Percentiles rank a stretch among this genome's conserved stretches.
Evolutionary conservation across 495 filamentous ascomycete species (phyloP).

Genomic region (Ascodesmis nigricans): DNA sequence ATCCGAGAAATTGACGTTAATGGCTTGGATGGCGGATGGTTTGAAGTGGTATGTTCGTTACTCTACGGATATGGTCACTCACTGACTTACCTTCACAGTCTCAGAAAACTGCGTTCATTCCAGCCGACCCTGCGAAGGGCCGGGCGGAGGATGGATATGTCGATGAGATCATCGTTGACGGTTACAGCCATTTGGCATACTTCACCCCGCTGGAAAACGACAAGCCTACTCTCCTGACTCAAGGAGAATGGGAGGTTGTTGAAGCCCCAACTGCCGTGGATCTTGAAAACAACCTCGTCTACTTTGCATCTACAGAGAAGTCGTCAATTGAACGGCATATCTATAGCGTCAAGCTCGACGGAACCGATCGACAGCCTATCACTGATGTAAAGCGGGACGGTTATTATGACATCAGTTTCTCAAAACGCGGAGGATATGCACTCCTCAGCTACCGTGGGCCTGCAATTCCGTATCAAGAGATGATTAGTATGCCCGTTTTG

Average conservation of each 20-base stretch:
- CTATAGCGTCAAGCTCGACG: constrained; percentile 73
- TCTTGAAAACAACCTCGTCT: constrained; percentile 59
- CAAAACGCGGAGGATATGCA: constrained; percentile 54
- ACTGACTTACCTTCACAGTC: constrained; percentile 24
- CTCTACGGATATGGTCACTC: too few relatives aligned
- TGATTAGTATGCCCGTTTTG: constrained; percentile 61
- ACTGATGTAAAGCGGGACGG: constrained; percentile 58
- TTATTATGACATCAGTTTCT: constrained; percentile 77
- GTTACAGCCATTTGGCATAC: constrained; percentile 80
- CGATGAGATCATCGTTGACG: constrained; percentile 69
- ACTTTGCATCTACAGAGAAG: constrained; percentile 73
- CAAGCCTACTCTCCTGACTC: constrained; percentile 61
- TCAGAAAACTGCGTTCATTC: constrained; percentile 65
- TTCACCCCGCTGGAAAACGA: constrained; percentile 78
- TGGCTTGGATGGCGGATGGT: constrained; percentile 82
- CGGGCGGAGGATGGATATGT: constrained; percentile 73
- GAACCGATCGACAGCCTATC: constrained; percentile 41
- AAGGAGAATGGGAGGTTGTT: constrained; percentile 84
- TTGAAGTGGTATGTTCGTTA: constrained; percentile 39
- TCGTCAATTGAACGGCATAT: constrained; percentile 74
- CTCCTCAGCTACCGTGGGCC: constrained; percentile 68
- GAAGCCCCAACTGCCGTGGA: constrained; percentile 76
- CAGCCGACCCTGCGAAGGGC: constrained; percentile 56
- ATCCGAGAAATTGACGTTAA: constrained; percentile 57
- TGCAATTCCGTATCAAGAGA: constrained; percentile 73